A percentile compares a stretch with the other conserved stretches of the same genome.
Evolutionary conservation across 768 basidiomycete genomes (phyloP).

Genomic region (Termitomyces sp.): DNA sequence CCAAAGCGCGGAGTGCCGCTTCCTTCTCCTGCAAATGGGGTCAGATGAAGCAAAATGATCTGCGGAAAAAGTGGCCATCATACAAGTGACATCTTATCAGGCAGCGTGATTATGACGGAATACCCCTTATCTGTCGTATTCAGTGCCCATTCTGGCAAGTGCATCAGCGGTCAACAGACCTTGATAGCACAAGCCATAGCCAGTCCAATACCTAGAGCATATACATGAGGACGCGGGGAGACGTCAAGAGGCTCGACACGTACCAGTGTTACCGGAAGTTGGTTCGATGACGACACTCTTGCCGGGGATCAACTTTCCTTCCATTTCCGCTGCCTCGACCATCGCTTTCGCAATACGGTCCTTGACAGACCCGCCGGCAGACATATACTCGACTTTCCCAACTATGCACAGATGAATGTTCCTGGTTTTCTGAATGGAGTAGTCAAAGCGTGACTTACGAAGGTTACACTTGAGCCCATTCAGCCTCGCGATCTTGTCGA

Average conservation of each 20-base stretch:
- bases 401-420: slow-evolving; percentile 37
- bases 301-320: slow-evolving; percentile 81
- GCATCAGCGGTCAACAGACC: slow-evolving; percentile 38
- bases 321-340: slow-evolving; percentile 90
- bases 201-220: slow-evolving; percentile 73
- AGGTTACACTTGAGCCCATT: slow-evolving; percentile 87
- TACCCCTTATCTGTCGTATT: slow-evolving; percentile 89
- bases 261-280: slow-evolving; percentile 94
- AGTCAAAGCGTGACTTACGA: slow-evolving; percentile 43
- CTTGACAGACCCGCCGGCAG: slow-evolving; percentile 91
- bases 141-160: slow-evolving; percentile 37
- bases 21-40: slow-evolving; percentile 71
- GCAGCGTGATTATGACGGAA: slow-evolving; percentile 85
- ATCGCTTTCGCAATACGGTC: slow-evolving; percentile 96
- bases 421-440: neutral
- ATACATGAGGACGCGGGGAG: neutral
- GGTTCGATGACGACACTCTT: slow-evolving; percentile 93
- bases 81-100: slow-evolving; percentile 91
- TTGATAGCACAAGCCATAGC: slow-evolving; percentile 93
- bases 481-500: slow-evolving; percentile 70
- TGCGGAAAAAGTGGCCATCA: neutral
- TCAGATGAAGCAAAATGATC: neutral
- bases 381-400: slow-evolving; percentile 87
- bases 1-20: slow-evolving; percentile 83
- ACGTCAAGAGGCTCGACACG: neutral